These are phyloP conservation scores for Nidula niveotomentosa DNA, from an alignment of 1,284 basidiomycete genomes.

Conservation along the genomic window DNA sequence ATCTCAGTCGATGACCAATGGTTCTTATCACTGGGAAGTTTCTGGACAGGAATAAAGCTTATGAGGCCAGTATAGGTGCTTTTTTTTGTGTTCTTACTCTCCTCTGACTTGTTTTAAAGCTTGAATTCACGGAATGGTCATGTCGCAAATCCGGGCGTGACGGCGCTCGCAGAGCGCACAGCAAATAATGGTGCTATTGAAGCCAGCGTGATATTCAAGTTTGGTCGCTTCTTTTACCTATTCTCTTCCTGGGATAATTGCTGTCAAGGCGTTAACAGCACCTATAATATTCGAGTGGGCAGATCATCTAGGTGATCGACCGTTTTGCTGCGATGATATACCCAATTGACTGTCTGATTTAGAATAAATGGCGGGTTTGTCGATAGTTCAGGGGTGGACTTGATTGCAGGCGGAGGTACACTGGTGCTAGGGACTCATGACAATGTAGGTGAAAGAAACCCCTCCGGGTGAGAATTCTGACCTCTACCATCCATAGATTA, in stretches of 20 bases:
- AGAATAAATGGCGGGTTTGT: slow-evolving; percentile 44
- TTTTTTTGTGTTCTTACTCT: slow-evolving; percentile 1
- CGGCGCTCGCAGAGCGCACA: slow-evolving; percentile 44
- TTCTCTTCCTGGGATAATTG: slow-evolving; percentile 60
- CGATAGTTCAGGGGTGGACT: slow-evolving; percentile 43
- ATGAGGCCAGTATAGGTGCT: slow-evolving; percentile 22
- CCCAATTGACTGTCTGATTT: neutral
- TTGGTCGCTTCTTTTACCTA: slow-evolving; percentile 50
- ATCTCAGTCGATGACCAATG: slow-evolving; percentile 33
- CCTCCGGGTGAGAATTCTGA: neutral
- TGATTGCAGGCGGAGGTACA: slow-evolving; percentile 53
- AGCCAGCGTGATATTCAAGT: slow-evolving; percentile 44
- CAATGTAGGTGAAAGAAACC: slow-evolving; percentile 22
- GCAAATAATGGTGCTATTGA: slow-evolving; percentile 44
- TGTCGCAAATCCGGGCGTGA: slow-evolving; percentile 32
- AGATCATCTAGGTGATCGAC: slow-evolving; percentile 39
- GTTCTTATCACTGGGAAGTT: slow-evolving; percentile 48
- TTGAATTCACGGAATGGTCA: slow-evolving; percentile 42
- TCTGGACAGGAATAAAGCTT: slow-evolving; percentile 50
- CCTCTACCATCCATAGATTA: slow-evolving; percentile 26
- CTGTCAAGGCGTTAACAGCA: slow-evolving; percentile 50
- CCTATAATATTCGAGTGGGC: slow-evolving; percentile 60
- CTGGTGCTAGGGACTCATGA: slow-evolving; percentile 49
- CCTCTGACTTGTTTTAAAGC: slow-evolving; percentile 11
- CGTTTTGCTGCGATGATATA: neutral